A percentile compares a stretch with the other conserved stretches of the same genome.
These are phyloP conservation scores for Claviceps purpurea DNA, from an alignment of 2,329 filamentous ascomycete genomes.

Conservation along the genomic window DNA sequence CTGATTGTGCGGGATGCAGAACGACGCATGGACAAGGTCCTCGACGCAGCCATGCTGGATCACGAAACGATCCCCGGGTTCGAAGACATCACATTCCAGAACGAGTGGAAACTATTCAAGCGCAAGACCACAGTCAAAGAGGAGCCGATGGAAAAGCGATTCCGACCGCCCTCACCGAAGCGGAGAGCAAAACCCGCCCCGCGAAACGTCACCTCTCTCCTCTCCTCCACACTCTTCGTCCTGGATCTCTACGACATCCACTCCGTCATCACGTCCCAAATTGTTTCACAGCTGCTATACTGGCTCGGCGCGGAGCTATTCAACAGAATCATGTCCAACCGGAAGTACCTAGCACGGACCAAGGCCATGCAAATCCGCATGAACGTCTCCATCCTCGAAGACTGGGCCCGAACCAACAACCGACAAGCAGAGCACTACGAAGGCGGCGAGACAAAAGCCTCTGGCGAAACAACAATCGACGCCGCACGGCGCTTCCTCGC, in stretches of 20 bases:
- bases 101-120: conserved; percentile 97
- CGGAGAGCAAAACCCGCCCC: conserved; percentile 84
- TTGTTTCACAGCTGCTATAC: conserved; percentile 84
- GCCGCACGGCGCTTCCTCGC: conserved; percentile 72
- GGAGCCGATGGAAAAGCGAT: conserved; percentile 80
- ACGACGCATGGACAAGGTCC: conserved; percentile 85
- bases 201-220: conserved; percentile 84
- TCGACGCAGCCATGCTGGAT: conserved; percentile 88
- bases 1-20: conserved; percentile 94
- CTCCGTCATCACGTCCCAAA: conserved; percentile 86
- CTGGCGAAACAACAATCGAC: conserved; percentile 78
- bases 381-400: conserved; percentile 90
- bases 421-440: conserved; percentile 92
- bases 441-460: conserved; percentile 72
- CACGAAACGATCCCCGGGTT: conserved; percentile 97
- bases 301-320: conserved; percentile 95
- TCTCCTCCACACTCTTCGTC: conserved; percentile 93
- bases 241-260: conserved; percentile 98
- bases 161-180: conserved; percentile 85
- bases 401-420: conserved; percentile 91
- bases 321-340: conserved; percentile 93
- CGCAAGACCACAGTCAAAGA: conserved; percentile 81
- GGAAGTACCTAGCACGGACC: conserved; percentile 84
- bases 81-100: conserved; percentile 91
- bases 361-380: conserved; percentile 99